Base-by-base conservation (phyloP, 306 rosid species). In the Inga leiocalycina region DNA sequence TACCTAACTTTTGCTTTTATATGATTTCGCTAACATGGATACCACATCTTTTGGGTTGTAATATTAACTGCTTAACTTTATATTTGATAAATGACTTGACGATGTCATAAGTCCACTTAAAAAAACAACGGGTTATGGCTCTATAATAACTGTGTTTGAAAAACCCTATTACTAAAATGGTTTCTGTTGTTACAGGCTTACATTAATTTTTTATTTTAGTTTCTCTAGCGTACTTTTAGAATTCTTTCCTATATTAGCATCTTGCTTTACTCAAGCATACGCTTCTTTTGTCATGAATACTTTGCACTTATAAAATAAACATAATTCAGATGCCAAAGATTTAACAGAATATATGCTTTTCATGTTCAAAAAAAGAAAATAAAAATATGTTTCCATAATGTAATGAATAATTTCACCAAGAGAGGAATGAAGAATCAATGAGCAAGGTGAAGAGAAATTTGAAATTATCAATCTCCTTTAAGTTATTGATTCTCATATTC, bases 361-460 rank as follows among this genome's bases (percentile, higher is more conserved):
- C 39, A 20, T 51, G 62, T 9, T 56, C 62, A 56, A 19, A 9
- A 20, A 22, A 22, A 57, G 10, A 57, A 10, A 52, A 52, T n/a
- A 57, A n/a, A 57, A 22, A 57, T 7, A n/a, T 57, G 65, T 8
- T 22, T 10, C 66, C 14, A n/a, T 22, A 39, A 4, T 81, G 49
- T 37, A 30, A 30, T n/a, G 48, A 56, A 71, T 52, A 74, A 32
- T 6, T 65, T 71, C 41, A 81, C 37, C 66, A 32, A 73, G 74
- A 71, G 32, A 69, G 54, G 49, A 75, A 74, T 51, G 68, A 56
- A 56, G 34, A 49, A 37, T 54, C 43, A 56, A 35, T 39, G 39
- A 76, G 22, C 68, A 56, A 56, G 68, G 8, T 20, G 0, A 11
- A 34, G 12, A 54, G 37, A 75, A 37, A 56, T 20, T 20, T 39